Evolutionary conservation across 2,329 filamentous ascomycete species (phyloP), one percentile per base, ranked within the genome.

Genomic region (Aotearoamyces nothofagi): DNA sequence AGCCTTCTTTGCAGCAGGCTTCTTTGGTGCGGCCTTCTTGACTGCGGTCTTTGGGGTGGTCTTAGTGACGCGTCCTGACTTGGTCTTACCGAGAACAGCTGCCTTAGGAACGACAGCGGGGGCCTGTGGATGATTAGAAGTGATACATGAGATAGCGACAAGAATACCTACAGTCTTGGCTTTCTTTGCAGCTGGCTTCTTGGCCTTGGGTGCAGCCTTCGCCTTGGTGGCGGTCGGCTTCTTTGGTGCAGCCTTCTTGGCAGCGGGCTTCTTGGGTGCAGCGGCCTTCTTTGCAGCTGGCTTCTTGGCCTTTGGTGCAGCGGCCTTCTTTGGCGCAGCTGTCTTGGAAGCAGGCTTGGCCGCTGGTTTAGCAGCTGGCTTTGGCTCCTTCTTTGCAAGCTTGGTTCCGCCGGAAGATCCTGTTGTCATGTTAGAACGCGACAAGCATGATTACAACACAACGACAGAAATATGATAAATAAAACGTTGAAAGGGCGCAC

Each of bases 51-150:
- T 46, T 4, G 77, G 75, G 45, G 66, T 74, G 41, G 78, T 49
- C 27, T 79, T 80, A 47, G 68, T 75, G 41, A 79, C 69, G 36
- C 76, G 72, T 24, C 76, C 76, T 22, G 73, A 77, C 62, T 78
- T 79, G 51, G 76, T 80, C 63, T 74, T 79, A 47, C 63, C 60
- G 19, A 77, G 55, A 17, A 75, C 64, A 41, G 68, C 64, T 36
- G 66, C 60, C 49, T 71, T 65, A 33, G 76, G 68, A 34, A 69
- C 65, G 27, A 78, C 61, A 39, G 75, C 75, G 33, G 73, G 70
- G 15, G 71, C 69, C 66, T 72, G 40, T 19, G 11, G 7, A 8
- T 3, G 9, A 9, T 4, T 6, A 5, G 9, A 15, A 24, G 10
- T 6, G 17, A 35, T 19, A 33, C 31, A 37, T 30, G 10, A 13